A percentile compares a stretch with the other conserved stretches of the same genome.
Conservation (phyloP, 164 flowering plant species). For the Umbilicus rupestris region DNA sequence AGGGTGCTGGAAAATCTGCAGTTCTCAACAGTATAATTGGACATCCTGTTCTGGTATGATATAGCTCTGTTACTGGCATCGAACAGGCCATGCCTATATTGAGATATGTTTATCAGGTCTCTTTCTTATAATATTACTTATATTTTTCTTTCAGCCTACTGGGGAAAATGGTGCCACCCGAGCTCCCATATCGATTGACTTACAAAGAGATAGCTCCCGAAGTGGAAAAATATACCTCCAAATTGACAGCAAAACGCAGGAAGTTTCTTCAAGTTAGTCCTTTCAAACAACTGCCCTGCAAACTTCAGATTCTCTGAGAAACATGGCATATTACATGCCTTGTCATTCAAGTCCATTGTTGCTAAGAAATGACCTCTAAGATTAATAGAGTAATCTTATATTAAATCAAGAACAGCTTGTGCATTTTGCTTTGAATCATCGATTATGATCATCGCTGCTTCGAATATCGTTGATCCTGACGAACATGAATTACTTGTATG, state of each 20-base stretch:
- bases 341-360: too few relatives aligned
- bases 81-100: neutral
- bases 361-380: too few relatives aligned
- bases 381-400: too few relatives aligned
- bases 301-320: too few relatives aligned
- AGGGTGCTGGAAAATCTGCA: slow-evolving; percentile 11
- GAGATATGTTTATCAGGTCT: neutral
- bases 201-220: slow-evolving; percentile 56
- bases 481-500: too few relatives aligned
- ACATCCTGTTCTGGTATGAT: slow-evolving; percentile 7
- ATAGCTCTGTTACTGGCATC: neutral
- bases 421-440: too few relatives aligned
- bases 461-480: too few relatives aligned
- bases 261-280: slow-evolving; percentile 76
- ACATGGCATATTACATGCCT: neutral
- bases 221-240: slow-evolving; percentile 75
- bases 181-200: slow-evolving; percentile 79
- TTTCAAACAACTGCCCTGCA: neutral
- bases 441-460: too few relatives aligned
- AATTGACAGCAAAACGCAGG: slow-evolving; percentile 86
- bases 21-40: slow-evolving; percentile 9
- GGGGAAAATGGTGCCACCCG: slow-evolving; percentile 99
- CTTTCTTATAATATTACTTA: neutral
- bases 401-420: too few relatives aligned
- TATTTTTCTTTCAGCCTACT: slow-evolving; percentile 56